These are phyloP conservation scores for Kodamaea plutei DNA, from an alignment of 1,139 yeast genomes.

Conservation along the genomic window DNA sequence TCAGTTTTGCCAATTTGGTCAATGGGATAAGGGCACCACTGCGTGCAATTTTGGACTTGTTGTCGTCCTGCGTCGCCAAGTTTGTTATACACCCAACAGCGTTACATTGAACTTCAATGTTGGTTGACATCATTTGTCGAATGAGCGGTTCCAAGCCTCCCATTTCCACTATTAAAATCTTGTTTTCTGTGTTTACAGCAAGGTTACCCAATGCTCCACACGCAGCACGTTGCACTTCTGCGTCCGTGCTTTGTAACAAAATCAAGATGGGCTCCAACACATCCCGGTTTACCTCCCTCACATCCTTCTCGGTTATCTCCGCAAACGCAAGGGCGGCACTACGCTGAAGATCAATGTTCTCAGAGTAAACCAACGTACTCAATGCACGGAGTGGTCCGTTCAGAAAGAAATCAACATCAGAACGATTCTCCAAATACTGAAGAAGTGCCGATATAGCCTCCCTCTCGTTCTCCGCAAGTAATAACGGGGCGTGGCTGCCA, in stretches of 20 bases:
- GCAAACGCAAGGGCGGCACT: conserved; percentile 99
- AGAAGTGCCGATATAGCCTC: conserved; percentile 90
- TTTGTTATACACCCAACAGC: conserved; percentile 99
- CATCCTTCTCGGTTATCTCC: conserved; percentile 95
- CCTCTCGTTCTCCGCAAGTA: conserved; percentile 94
- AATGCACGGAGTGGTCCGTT: conserved; percentile 87
- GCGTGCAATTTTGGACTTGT: conserved; percentile 90
- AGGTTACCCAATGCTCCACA: conserved; percentile 97
- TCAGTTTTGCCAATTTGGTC: conserved; percentile 88
- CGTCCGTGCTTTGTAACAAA: conserved; percentile 78
- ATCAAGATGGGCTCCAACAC: conserved; percentile 91
- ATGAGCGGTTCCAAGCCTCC: conserved; percentile 96
- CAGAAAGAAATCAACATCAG: conserved; percentile 88
- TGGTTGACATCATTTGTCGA: conserved; percentile 95
- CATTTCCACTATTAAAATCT: conserved; percentile 91
- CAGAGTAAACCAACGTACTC: conserved; percentile 89
- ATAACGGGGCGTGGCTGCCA: conserved; percentile 62
- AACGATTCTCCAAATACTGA: conserved; percentile 79
- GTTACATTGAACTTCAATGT: conserved; percentile 97
- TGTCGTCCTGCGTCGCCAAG: conserved; percentile 97
- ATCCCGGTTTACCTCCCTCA: conserved; percentile 83
- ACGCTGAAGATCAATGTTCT: conserved; percentile 89
- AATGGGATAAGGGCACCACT: conserved; percentile 95
- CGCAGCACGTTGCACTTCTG: conserved; percentile 97
- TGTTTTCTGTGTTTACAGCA: conserved; percentile 95